Base-by-base conservation (phyloP, 176 grass and related monocot genomes). In the Secale cereale region DNA sequence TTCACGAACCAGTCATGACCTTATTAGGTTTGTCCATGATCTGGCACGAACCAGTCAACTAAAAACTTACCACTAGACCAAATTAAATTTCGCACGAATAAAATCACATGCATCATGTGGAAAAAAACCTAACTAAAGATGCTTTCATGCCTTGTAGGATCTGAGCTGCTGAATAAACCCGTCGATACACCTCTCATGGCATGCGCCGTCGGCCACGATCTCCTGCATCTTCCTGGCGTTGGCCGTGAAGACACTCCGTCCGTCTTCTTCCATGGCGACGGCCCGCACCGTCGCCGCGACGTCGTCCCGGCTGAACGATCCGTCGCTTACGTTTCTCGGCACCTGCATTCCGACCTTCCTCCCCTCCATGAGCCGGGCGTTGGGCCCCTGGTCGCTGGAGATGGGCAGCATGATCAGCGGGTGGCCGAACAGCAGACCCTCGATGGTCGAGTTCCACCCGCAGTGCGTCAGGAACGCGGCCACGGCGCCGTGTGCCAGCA, bases 391-490 rank as follows among this genome's bases (percentile, higher is more conserved):
- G 32, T 94, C 89, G 2, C 39, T 4, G 0, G 36, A 4, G 56
- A 86, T 39, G 0, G 89, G 92, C 13, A 91, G 43, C 81, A 87
- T 83, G 31, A 91, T 65, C 13, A 87, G 15, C 1, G 89, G 92
- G 1, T 79, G 84, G 20, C 92, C 84, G 48, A 85, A 89, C 4
- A 26, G 41, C 3, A 94, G 43, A 20, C 70, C 79, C 31, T 94
- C 92, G 20, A 91, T 29, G 12, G 59, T 25, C 84, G 92, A 89
- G 20, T 78, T 76, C 81, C 85, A 91, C 0, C 89, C 89, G 43
- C 92, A 91, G 74, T 88, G 89, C 2, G 89, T 88, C n/a, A 88
- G 10, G 88, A 94, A 94, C 5, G 71, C 89, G 56, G 65, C 92
- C 12, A 98, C 91, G 6, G 86, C 85, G 12, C 4, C 22, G 26